Base-by-base conservation (phyloP, 2,329 filamentous ascomycete genomes). In the Sphaceloma murrayae region DNA sequence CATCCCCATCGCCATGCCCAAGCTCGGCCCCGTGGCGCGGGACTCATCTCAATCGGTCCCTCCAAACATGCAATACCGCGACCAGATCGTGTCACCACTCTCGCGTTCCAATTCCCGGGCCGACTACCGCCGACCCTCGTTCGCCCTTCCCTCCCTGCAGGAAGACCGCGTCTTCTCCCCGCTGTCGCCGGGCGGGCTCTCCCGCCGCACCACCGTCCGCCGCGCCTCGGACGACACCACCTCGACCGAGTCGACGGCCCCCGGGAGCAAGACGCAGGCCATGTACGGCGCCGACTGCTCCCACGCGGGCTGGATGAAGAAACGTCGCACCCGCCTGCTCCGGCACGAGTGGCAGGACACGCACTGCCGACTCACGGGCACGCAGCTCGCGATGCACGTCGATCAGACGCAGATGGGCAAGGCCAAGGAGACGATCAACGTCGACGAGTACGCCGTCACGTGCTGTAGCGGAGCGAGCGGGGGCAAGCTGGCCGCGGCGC, bases 321-420 rank as follows among this genome's bases (percentile, higher is more conserved):
- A 94, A 72, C 85, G 89, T 58, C 86, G 86, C 67, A 93, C 82
- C 24, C 80, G 79, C 57, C 79, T 94, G 69, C 75, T 94, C 49
- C 84, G 86, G 32, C 85, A 94, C 62, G 88, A 95, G 67, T 95
- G 88, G 88, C 78, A 87, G 57, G 85, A 93, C 60, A 82, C 86
- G 54, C 91, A 89, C 67, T 93, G 91, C 62, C 86, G 85, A 18
- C 80, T 95, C 51, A 79, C 80, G 34, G 69, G 68, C 52, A 70
- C 69, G 0, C 60, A 65, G 45, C 64, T 73, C 14, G 79, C 82
- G 45, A 82, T 89, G 75, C 84, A 88, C 69, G 61, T 63, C 14
- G 67, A 69, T 52, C 63, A 66, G 39, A 59, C 64, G 6, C 61
- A 68, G 3, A 61, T 62, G 0, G 78, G 81, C 57, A 75, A 82